Evolutionary conservation across 345 rosid species (phyloP), one percentile per base, ranked within the genome.

Genomic region (Moringa oleifera): DNA sequence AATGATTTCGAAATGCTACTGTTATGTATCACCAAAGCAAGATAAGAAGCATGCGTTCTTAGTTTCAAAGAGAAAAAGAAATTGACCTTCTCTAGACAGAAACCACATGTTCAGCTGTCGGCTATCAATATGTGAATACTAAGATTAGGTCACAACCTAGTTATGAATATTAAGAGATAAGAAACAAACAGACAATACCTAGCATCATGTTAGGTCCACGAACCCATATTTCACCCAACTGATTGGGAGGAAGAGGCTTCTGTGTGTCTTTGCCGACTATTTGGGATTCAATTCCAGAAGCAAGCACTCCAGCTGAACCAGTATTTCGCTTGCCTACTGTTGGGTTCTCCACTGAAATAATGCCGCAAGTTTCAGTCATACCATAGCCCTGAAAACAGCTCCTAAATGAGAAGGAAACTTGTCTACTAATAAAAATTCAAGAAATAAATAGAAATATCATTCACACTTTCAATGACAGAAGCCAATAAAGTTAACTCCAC

Each of bases 191-290:
- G 47, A 15, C 13, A 11, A 4, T 77, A 91, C 96, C 97, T 88
- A 63, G 75, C 96, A 85, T 94, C 91, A 88, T 81, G 73, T 88
- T 94, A 41, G 90, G 87, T 20, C 99, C 97, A 55, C 97, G 86
- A 70, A 85, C 90, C 91, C 86, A 88, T 23, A 88, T 77, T 75
- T 94, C 99, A 0, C 99, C 97, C 6, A 68, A 7, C 33, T 88
- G 90, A 50, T 67, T 84, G 18, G 95, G 99, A 71, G 96, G 90
- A 53, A 86, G 91, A 68, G 81, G 81, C 75, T 84, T 87, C 58
- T 57, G 74, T 25, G 77, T 71, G 37, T 88, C 91, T 20, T 79
- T 75, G 69, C 86, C 71, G 31, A 94, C 67, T 63, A 94, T 77
- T 62, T 83, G 85, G 8, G 95, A 79, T 77, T 94, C 95, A 71